A percentile compares a stretch with the other conserved stretches of the same genome.
phyloP scores from a whole-genome alignment of 2,329 filamentous ascomycete species.

The Venturia effusa region DNA sequence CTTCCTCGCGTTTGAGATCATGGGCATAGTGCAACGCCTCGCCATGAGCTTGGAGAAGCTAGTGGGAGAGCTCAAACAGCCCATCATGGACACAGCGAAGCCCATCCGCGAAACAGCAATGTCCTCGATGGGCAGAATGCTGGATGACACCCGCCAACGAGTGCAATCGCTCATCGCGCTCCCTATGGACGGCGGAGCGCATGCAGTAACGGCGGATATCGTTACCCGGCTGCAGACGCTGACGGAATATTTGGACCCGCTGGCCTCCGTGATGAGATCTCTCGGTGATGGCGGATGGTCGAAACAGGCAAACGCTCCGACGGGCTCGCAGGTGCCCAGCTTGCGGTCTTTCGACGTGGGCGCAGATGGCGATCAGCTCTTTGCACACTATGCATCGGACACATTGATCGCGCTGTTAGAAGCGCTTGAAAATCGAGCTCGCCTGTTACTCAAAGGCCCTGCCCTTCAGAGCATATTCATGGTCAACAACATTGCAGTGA shows the following conservation, averaged over 20 bases:
- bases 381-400: conserved; percentile 82
- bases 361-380: conserved; percentile 77
- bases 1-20: conserved; percentile 89
- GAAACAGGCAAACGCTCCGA: conserved; percentile 11
- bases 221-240: conserved; percentile 81
- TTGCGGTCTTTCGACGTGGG: conserved; percentile 75
- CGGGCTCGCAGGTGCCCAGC: conserved; percentile 50
- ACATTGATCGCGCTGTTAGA: conserved; percentile 73
- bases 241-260: conserved; percentile 73
- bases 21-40: conserved; percentile 74
- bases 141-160: conserved; percentile 71
- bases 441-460: conserved; percentile 63
- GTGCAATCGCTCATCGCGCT: conserved; percentile 55
- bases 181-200: conserved; percentile 65
- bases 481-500: conserved; percentile 73
- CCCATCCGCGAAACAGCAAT: conserved; percentile 90
- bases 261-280: conserved; percentile 84
- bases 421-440: conserved; percentile 64
- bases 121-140: conserved; percentile 65
- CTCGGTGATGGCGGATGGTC: conserved; percentile 87
- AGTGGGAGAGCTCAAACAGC: conserved; percentile 68
- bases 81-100: conserved; percentile 75
- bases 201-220: conserved; percentile 70
- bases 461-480: conserved; percentile 78
- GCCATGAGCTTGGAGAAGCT: conserved; percentile 69